Evolutionary conservation across 768 basidiomycete genomes (phyloP).

Genomic region (Agaricus bisporus): DNA sequence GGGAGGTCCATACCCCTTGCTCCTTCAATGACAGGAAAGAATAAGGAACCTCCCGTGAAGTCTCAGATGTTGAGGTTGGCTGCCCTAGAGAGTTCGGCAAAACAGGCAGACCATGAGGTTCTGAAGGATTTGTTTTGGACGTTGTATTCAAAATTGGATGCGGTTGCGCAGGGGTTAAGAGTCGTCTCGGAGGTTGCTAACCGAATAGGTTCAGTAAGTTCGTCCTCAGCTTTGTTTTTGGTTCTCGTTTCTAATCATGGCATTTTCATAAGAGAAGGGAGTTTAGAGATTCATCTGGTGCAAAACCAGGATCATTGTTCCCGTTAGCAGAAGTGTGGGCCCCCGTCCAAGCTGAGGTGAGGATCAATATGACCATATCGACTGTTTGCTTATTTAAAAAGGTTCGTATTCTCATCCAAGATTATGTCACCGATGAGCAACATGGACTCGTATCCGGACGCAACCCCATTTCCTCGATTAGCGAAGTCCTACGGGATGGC

Average conservation of each 20-base stretch:
- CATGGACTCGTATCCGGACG: conserved; percentile 71
- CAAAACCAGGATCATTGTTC: conserved; percentile 72
- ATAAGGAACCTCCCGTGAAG: conserved; percentile 30
- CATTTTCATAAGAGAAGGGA: conserved; percentile 62
- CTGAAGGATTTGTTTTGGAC: conserved; percentile 96
- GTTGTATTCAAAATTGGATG: conserved; percentile 90
- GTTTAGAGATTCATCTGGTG: conserved; percentile 81
- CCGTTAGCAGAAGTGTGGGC: conserved; percentile 85
- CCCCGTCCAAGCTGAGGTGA: conserved; percentile 84
- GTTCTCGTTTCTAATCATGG: conserved; percentile 7
- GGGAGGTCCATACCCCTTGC: conserved; percentile 18
- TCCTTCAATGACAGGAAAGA: conserved; percentile 9
- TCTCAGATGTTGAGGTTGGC: conserved; percentile 59
- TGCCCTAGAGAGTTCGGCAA: conserved; percentile 67
- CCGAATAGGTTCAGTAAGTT: conserved; percentile 83
- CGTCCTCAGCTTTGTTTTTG: neutral
- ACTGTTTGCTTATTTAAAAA: conserved; percentile 21
- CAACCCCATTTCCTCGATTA: conserved; percentile 89
- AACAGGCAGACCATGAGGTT: conserved; percentile 76
- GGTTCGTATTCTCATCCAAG: conserved; percentile 79
- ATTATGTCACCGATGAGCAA: conserved; percentile 92
- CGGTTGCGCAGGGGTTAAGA: conserved; percentile 85
- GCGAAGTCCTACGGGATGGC: conserved; percentile 86
- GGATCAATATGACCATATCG: conserved; percentile 9
- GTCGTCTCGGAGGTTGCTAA: conserved; percentile 88